Base-by-base conservation (phyloP, 768 basidiomycete species). In the Filobasidium wieringae region DNA sequence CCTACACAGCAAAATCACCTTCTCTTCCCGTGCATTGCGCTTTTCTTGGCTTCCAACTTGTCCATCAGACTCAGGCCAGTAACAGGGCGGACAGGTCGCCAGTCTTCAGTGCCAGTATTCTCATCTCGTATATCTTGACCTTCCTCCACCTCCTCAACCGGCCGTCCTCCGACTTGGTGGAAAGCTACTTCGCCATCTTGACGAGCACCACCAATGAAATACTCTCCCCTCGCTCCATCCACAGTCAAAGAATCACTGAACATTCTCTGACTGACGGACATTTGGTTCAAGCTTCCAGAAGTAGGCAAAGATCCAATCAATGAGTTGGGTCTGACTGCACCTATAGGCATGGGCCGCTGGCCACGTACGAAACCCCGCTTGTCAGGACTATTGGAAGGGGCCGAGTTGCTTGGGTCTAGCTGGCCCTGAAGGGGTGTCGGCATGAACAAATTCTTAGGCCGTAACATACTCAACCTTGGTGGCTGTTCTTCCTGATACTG, bases 371-470 rank as follows among this genome's bases (percentile, higher is more conserved):
- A 43, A 78, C 70, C 68, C 81, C 78, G 70, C 88, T 86, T 24
- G 9, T 57, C 55, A 33, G 33, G 33, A 3, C 43, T 19, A 11
- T 8, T 84, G 84, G 49, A 81, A 81, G 47, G 78, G 76, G 31
- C 77, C 65, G 37, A 69, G 74, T 2, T 67, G 68, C 39, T 65
- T 62, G 15, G 77, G 59, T 41, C 76, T 66, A n/a, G 76, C 70
- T 17, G 74, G 51, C 78, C 75, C 65, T 91, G 86, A 34, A 93
- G 76, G 1, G 88, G 87, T 60, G 85, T 86, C 9, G 91, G 91
- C 91, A 95, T 93, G 61, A 95, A 82, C 43, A 95, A 82, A n/a
- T 90, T 79, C 71, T 90, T 90, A 1, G 91, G 91, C 22, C 90
- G 80, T 64, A 93, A 78, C 41, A 93, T 77, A 31, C 90, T 87